Percentiles rank a stretch among this genome's conserved stretches.
Conservation (phyloP, 768 basidiomycete genomes). For the Lentinula sp. region DNA sequence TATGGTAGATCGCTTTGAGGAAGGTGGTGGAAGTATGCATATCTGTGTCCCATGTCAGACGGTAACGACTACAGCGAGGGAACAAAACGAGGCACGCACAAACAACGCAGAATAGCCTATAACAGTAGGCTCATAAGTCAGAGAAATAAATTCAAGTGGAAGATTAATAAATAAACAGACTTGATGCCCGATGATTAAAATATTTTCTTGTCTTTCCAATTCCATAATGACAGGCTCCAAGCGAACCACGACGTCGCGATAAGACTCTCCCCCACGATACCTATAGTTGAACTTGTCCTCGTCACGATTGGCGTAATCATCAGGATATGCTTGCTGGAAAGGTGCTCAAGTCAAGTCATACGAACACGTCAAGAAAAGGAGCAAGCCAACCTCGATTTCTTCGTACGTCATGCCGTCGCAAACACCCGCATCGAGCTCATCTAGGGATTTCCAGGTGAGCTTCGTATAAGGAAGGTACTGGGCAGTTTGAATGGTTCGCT, state of each 20-base stretch:
- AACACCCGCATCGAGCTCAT: constrained; percentile 97
- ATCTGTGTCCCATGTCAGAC: constrained; percentile 39
- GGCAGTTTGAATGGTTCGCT: constrained; percentile 89
- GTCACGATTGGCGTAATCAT: constrained; percentile 96
- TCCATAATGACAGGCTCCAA: constrained; percentile 99
- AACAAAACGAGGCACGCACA: constrained; percentile 35
- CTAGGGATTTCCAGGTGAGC: constrained; percentile 96
- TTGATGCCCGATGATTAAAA: constrained; percentile 95
- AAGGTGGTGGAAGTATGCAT: constrained; percentile 94
- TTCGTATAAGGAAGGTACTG: constrained; percentile 79
- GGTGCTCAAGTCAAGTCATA: background rate
- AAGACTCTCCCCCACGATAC: constrained; percentile 95
- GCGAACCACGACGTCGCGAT: constrained; percentile 92
- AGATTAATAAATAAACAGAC: constrained; percentile 21
- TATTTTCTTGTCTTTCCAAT: constrained; percentile 95
- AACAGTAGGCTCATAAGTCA: constrained; percentile 4
- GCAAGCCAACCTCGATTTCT: constrained; percentile 82
- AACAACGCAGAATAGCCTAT: constrained; percentile 73
- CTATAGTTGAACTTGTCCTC: constrained; percentile 99
- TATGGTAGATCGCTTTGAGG: constrained; percentile 94
- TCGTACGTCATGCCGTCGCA: constrained; percentile 99
- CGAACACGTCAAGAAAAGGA: background rate
- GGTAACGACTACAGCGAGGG: background rate
- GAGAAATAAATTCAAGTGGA: background rate
- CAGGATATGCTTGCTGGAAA: constrained; percentile 82